A percentile compares a stretch with the other conserved stretches of the same genome.
Conservation (phyloP, 768 basidiomycete species). For the Lactarius hengduanensis region DNA sequence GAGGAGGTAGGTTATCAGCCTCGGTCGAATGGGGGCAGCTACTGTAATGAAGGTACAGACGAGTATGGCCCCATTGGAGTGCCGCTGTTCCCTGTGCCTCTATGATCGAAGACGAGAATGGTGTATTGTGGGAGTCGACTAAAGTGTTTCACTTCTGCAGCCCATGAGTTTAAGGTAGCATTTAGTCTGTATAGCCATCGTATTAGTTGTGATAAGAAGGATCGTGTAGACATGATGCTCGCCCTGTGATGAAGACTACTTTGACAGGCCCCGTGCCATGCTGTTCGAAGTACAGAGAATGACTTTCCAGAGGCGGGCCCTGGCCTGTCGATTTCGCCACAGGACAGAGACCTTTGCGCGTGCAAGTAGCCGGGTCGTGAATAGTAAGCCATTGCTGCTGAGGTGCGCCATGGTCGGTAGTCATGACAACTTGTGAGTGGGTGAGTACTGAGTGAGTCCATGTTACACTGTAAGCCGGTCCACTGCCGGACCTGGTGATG, state of each 20-base stretch:
- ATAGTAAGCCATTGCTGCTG: slow-evolving; percentile 40
- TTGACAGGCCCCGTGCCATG: slow-evolving; percentile 64
- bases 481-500: too few species aligned
- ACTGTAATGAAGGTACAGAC: slow-evolving; percentile 40
- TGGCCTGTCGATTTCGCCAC: slow-evolving; percentile 51
- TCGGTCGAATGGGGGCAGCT: slow-evolving; percentile 15
- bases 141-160: slow-evolving; percentile 63
- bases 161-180: slow-evolving; percentile 62
- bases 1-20: slow-evolving; percentile 3
- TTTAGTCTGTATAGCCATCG: slow-evolving; percentile 47
- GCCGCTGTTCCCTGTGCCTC: slow-evolving; percentile 76
- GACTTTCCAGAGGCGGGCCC: slow-evolving; percentile 53
- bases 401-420: not conserved
- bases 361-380: slow-evolving; percentile 60
- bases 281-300: slow-evolving; percentile 77
- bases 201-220: not conserved
- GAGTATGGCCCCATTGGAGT: slow-evolving; percentile 74
- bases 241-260: slow-evolving; percentile 78
- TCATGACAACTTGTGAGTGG: not conserved
- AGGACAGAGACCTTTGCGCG: slow-evolving; percentile 73
- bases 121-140: slow-evolving; percentile 52
- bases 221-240: not conserved
- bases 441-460: not conserved
- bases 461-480: not conserved
- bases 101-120: slow-evolving; percentile 77